Evolutionary conservation across 1,139 yeast genomes (phyloP).

Genomic region (Debaryomyces coudertii): DNA sequence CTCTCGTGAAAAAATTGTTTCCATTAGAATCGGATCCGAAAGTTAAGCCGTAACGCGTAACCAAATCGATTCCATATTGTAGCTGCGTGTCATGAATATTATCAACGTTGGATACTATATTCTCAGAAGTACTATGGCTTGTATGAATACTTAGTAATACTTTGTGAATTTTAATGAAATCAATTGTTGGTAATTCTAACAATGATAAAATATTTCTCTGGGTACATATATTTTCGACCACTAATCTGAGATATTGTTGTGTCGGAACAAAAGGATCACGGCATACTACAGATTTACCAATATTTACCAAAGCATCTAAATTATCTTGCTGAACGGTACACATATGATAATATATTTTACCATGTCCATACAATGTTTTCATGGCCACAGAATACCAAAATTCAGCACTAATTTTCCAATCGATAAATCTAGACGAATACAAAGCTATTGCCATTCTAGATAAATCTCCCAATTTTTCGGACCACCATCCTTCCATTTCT

Average conservation of each 20-base stretch:
- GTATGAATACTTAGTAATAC: constrained; percentile 56
- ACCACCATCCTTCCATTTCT: constrained; percentile 75
- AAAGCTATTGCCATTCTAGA: constrained; percentile 83
- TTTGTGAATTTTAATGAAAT: constrained; percentile 67
- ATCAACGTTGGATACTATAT: constrained; percentile 23
- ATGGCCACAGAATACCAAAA: constrained; percentile 75
- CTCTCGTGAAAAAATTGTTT: constrained; percentile 61
- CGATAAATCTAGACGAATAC: constrained; percentile 74
- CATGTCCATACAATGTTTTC: constrained; percentile 75
- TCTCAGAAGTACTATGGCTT: constrained; percentile 35
- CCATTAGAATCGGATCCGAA: constrained; percentile 71
- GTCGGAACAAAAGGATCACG: constrained; percentile 85
- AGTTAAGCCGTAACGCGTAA: constrained; percentile 68
- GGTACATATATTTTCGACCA: constrained; percentile 75
- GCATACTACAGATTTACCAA: constrained; percentile 77
- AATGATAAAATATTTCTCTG: constrained; percentile 66
- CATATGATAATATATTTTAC: constrained; percentile 79
- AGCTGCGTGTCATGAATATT: constrained; percentile 46
- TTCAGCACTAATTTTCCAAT: constrained; percentile 80
- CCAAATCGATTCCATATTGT: constrained; percentile 62
- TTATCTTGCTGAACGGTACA: constrained; percentile 83
- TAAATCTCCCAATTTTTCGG: constrained; percentile 75
- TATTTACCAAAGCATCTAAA: constrained; percentile 74
- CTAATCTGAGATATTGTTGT: constrained; percentile 71
- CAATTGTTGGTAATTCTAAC: constrained; percentile 63